phyloP scores from a whole-genome alignment of 2,329 filamentous ascomycete species.

The Fusarium lyarnte region DNA sequence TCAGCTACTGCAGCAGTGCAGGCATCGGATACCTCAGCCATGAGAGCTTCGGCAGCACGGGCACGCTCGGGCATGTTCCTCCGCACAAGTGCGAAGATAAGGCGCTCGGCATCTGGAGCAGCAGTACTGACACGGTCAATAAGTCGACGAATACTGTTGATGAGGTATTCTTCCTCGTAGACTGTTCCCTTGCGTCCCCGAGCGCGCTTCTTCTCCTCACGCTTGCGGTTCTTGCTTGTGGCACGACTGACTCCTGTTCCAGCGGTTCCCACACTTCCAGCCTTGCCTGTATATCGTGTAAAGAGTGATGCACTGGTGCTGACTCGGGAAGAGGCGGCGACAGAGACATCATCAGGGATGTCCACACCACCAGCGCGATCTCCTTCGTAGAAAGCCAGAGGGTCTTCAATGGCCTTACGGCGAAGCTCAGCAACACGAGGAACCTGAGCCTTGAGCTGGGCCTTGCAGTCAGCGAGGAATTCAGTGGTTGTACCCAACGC shows the following conservation, averaged over 20 bases:
- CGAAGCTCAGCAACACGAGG: constrained; percentile 87
- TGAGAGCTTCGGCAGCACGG: constrained; percentile 76
- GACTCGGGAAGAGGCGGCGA: constrained; percentile 82
- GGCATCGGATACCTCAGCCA: constrained; percentile 77
- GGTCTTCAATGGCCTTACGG: constrained; percentile 82
- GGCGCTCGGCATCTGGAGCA: constrained; percentile 74
- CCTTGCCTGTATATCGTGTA: constrained; percentile 86
- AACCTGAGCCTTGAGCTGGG: constrained; percentile 84
- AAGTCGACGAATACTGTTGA: constrained; percentile 84
- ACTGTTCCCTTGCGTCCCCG: constrained; percentile 95
- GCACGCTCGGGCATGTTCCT: constrained; percentile 90
- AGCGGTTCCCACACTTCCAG: constrained; percentile 70
- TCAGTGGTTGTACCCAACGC: constrained; percentile 86
- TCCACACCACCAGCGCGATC: constrained; percentile 72
- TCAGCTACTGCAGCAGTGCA: constrained; percentile 75
- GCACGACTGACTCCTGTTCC: constrained; percentile 79
- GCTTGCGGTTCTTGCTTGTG: constrained; percentile 85
- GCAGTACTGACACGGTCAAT: constrained; percentile 82
- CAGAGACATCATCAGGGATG: constrained; percentile 89
- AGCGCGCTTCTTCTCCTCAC: constrained; percentile 95
- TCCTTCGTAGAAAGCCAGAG: constrained; percentile 88
- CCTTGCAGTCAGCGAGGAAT: constrained; percentile 91
- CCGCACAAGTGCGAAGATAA: constrained; percentile 81
- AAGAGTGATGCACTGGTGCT: constrained; percentile 89
- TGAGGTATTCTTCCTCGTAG: constrained; percentile 97